Percentiles rank a stretch among this genome's conserved stretches.
Conservation (phyloP, 257 asterid genomes). For the Plantago elongata region DNA sequence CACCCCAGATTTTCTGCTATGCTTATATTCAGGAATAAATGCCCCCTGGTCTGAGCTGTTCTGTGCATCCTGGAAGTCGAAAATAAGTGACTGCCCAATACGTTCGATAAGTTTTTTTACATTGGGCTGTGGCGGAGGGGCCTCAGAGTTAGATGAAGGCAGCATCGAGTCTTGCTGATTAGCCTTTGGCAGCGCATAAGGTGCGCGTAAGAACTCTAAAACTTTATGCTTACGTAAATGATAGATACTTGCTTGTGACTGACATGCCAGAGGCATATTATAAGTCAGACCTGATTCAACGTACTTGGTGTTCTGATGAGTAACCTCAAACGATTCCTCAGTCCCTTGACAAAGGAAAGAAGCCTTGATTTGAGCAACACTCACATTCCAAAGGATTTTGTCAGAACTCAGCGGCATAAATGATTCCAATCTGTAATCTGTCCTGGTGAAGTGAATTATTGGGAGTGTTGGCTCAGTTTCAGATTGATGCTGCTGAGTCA, state of each 20-base stretch:
- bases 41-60: slow-evolving; percentile 15
- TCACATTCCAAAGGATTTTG: slow-evolving; percentile 77
- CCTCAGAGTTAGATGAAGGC: slow-evolving; percentile 37
- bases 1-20: slow-evolving; percentile 20
- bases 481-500: slow-evolving; percentile 37
- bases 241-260: slow-evolving; percentile 67
- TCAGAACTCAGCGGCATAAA: slow-evolving; percentile 66
- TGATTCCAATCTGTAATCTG: slow-evolving; percentile 77
- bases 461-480: slow-evolving; percentile 37
- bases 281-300: slow-evolving; percentile 50
- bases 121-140: slow-evolving; percentile 61
- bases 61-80: slow-evolving; percentile 21
- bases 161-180: slow-evolving; percentile 46
- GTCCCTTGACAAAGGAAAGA: slow-evolving; percentile 71
- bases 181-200: slow-evolving; percentile 38
- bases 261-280: slow-evolving; percentile 82
- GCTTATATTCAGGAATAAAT: slow-evolving; percentile 21
- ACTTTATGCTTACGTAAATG: slow-evolving; percentile 55
- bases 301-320: slow-evolving; percentile 34
- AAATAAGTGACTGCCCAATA: slow-evolving; percentile 32
- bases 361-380: slow-evolving; percentile 88
- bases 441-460: slow-evolving; percentile 81
- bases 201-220: slow-evolving; percentile 38
- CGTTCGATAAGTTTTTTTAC: slow-evolving; percentile 43
- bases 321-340: slow-evolving; percentile 40